Conservation (phyloP, 2,329 filamentous ascomycete species). For the Lasiodiplodia citricola region DNA sequence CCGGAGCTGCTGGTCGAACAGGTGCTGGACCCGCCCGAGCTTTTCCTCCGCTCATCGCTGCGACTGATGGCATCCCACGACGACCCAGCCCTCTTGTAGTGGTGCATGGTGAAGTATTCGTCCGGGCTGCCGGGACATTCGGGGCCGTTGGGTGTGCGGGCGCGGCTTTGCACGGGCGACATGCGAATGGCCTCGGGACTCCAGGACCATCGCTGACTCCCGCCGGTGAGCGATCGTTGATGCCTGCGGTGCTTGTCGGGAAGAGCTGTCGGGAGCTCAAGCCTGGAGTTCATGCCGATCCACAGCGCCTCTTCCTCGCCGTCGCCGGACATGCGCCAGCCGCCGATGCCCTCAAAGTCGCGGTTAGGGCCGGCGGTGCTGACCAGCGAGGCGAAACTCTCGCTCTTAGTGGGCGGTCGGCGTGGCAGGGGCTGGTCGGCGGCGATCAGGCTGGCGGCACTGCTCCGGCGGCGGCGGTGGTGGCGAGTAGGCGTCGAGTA, state of each 20-base stretch:
- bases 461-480: conserved; percentile 26
- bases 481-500: conserved; percentile 20
- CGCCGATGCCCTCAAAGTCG: conserved; percentile 53
- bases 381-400: conserved; percentile 42
- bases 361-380: conserved; percentile 40
- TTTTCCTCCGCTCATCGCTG: conserved; percentile 19
- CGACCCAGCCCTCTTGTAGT: conserved; percentile 9
- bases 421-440: conserved; percentile 21
- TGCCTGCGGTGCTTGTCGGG: conserved; percentile 32
- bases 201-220: conserved; percentile 35
- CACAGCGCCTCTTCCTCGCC: conserved; percentile 51
- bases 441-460: conserved; percentile 27
- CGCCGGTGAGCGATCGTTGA: conserved; percentile 42
- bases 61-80: conserved; percentile 14
- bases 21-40: conserved; percentile 22
- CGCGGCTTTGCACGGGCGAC: conserved; percentile 38
- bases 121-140: conserved; percentile 23
- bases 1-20: conserved; percentile 26
- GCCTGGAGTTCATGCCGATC: conserved; percentile 50
- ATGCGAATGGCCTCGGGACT: conserved; percentile 44
- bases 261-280: conserved; percentile 44
- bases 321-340: conserved; percentile 44
- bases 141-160: conserved; percentile 12
- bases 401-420: conserved; percentile 38
- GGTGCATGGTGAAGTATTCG: conserved; percentile 28